These are phyloP conservation scores for Trifolium repens DNA, from an alignment of 306 rosid species.

Conservation along the genomic window DNA sequence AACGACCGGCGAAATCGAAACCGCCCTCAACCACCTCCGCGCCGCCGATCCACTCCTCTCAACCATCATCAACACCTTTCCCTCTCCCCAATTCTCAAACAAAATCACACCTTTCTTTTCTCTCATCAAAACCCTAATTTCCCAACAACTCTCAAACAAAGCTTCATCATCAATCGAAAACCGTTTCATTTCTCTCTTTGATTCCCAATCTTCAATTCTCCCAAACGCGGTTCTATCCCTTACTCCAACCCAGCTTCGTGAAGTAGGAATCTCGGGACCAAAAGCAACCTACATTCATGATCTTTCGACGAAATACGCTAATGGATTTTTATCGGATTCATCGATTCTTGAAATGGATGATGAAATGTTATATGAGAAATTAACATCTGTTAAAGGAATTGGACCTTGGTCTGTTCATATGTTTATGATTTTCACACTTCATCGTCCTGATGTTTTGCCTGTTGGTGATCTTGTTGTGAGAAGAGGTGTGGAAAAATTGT, in stretches of 20 bases:
- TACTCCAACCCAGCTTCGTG: constrained; percentile 54
- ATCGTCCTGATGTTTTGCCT: constrained; percentile 78
- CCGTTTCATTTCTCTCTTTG: constrained; percentile 64
- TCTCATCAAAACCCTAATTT: constrained; percentile 62
- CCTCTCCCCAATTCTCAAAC: constrained; percentile 42
- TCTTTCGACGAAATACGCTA: constrained; percentile 55
- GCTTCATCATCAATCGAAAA: constrained; percentile 64
- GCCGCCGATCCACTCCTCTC: constrained; percentile 55
- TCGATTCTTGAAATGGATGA: constrained; percentile 74
- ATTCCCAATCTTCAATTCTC: constrained; percentile 49
- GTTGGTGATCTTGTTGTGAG: constrained; percentile 76
- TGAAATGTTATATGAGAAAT: constrained; percentile 48
- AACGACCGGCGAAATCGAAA: constrained; percentile 46
- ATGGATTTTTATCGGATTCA: constrained; percentile 62
- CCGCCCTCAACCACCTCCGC: constrained; percentile 69
- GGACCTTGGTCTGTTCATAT: constrained; percentile 92
- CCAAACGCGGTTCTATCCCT: constrained; percentile 57
- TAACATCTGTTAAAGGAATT: constrained; percentile 72
- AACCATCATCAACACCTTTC: constrained; percentile 53
- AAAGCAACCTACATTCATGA: constrained; percentile 78
- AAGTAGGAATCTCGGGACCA: constrained; percentile 69
- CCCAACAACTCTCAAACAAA: constrained; percentile 76
- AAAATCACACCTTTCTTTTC: constrained; percentile 58
- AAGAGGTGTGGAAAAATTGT: constrained; percentile 70
- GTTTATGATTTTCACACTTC: constrained; percentile 84